A percentile compares a stretch with the other conserved stretches of the same genome.
Evolutionary conservation across 345 rosid species (phyloP).

Genomic region (Salix caprea): DNA sequence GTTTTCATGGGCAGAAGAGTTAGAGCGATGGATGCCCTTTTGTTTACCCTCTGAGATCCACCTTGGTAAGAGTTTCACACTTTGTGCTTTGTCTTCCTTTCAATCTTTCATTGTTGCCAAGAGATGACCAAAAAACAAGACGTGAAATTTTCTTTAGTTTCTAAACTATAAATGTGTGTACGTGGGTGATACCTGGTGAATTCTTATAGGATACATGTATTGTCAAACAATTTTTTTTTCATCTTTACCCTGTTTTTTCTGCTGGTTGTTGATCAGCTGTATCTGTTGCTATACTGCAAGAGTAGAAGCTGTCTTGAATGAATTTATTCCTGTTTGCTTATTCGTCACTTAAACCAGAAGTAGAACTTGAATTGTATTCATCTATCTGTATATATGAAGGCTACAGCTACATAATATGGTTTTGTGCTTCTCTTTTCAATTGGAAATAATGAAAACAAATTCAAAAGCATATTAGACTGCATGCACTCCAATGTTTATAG

Average conservation of each 20-base stretch:
- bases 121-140: not conserved
- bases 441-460: not conserved
- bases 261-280: too few species aligned
- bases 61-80: conserved; percentile 51
- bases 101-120: not conserved
- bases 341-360: not conserved
- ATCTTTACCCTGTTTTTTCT: too few species aligned
- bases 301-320: too few species aligned
- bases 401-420: not conserved
- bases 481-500: too few species aligned
- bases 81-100: not conserved
- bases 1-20: conserved; percentile 88
- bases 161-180: too few species aligned
- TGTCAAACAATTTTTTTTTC: too few species aligned
- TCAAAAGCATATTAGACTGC: not conserved
- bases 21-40: conserved; percentile 89
- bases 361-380: not conserved
- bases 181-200: too few species aligned
- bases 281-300: too few species aligned
- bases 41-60: conserved; percentile 90
- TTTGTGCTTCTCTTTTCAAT: not conserved
- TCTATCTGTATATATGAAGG: too few species aligned
- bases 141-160: not conserved
- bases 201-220: too few species aligned
- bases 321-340: too few species aligned